Percentiles rank a stretch among this genome's conserved stretches.
Evolutionary conservation across 2,329 filamentous ascomycete species (phyloP).

Genomic region (Penicillium sp.): DNA sequence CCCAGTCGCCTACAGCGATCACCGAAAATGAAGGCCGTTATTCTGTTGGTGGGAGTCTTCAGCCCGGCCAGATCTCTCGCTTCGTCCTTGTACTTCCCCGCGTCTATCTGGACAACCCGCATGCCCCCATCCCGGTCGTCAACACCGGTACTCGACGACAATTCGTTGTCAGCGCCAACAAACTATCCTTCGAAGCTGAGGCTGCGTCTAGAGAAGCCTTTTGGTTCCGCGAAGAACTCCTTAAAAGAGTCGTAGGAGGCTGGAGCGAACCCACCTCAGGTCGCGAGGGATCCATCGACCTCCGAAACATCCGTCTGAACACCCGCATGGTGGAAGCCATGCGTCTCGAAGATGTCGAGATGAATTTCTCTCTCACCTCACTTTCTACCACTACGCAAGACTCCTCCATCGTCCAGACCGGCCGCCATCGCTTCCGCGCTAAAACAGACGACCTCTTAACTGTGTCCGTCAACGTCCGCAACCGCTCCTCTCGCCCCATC

Average conservation of each 20-base stretch:
- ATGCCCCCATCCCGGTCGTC: slow-evolving; percentile 73
- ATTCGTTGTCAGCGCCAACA: slow-evolving; percentile 81
- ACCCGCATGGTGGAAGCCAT: slow-evolving; percentile 79
- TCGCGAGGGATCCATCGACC: slow-evolving; percentile 67
- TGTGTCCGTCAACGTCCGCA: slow-evolving; percentile 68
- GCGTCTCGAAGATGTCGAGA: slow-evolving; percentile 73
- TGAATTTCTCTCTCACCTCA: slow-evolving; percentile 51
- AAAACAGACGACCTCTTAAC: slow-evolving; percentile 64
- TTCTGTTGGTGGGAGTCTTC: slow-evolving; percentile 47
- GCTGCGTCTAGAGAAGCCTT: slow-evolving; percentile 76
- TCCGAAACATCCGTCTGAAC: slow-evolving; percentile 71
- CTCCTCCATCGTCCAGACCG: slow-evolving; percentile 38
- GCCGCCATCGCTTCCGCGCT: slow-evolving; percentile 48
- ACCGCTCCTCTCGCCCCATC: slow-evolving; percentile 67
- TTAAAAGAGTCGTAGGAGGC: slow-evolving; percentile 66
- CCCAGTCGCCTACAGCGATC: slow-evolving; percentile 7
- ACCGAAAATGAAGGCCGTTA: slow-evolving; percentile 26
- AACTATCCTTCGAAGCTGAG: slow-evolving; percentile 76
- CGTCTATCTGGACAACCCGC: slow-evolving; percentile 72
- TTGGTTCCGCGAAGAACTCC: slow-evolving; percentile 82
- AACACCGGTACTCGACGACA: slow-evolving; percentile 83
- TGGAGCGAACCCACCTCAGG: slow-evolving; percentile 65
- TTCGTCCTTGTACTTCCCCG: slow-evolving; percentile 73
- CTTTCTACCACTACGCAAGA: slow-evolving; percentile 22
- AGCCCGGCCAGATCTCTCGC: slow-evolving; percentile 64